A percentile compares a stretch with the other conserved stretches of the same genome.
Evolutionary conservation across 306 rosid genomes (phyloP).

Genomic region (Cicer arietinum): DNA sequence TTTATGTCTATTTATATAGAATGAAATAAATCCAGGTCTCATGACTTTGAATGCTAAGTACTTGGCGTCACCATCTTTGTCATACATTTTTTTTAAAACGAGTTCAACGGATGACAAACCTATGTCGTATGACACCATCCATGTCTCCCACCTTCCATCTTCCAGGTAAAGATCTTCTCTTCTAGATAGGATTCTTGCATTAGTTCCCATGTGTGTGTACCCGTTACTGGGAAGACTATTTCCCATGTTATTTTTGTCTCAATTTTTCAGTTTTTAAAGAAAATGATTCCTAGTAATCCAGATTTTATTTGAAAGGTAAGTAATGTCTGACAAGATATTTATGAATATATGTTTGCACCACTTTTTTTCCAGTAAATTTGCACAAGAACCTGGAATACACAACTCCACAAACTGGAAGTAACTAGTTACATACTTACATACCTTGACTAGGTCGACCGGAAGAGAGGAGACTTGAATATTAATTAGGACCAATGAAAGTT

Average conservation of each 20-base stretch:
- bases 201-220: background rate
- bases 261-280: too few species aligned
- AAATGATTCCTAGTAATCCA: too few species aligned
- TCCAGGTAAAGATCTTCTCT: background rate
- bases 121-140: background rate
- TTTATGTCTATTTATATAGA: background rate
- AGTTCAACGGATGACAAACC: background rate
- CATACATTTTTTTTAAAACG: background rate
- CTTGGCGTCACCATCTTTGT: background rate
- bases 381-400: background rate
- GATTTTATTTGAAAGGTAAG: too few species aligned
- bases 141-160: background rate
- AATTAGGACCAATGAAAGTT: background rate
- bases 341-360: background rate
- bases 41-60: background rate
- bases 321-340: too few species aligned
- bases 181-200: background rate
- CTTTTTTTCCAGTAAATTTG: background rate
- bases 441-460: too few species aligned
- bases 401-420: too few species aligned
- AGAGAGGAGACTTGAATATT: background rate
- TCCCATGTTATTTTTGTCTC: background rate
- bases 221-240: background rate
- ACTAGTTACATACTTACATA: too few species aligned
- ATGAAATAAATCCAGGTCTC: background rate